Evolutionary conservation across 208 protist genomes (phyloP).

Genomic region (Tritrichomonas foetus): DNA sequence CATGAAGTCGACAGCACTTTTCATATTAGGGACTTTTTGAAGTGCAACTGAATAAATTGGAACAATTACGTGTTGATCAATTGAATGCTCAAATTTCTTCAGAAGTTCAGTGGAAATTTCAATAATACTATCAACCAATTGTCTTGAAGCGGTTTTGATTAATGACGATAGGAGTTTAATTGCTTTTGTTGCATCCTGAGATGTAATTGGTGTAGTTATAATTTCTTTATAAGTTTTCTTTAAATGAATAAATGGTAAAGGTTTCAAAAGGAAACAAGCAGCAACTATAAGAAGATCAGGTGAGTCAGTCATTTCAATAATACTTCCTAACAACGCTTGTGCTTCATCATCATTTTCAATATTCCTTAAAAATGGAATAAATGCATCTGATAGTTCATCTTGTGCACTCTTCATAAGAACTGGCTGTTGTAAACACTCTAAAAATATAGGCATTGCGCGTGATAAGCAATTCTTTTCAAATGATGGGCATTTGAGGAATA

Average conservation of each 20-base stretch:
- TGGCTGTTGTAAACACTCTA: no score
- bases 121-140: neutral
- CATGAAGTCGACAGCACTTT: neutral
- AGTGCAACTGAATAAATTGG: neutral
- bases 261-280: neutral
- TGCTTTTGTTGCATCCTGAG: neutral
- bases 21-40: neutral
- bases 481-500: neutral
- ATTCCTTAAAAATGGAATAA: neutral
- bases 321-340: neutral
- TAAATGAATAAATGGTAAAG: neutral
- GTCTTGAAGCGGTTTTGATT: neutral
- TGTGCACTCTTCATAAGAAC: neutral
- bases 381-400: neutral
- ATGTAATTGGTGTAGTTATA: neutral
- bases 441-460: slow-evolving; percentile 9
- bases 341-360: slow-evolving; percentile 11
- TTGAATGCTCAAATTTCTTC: neutral
- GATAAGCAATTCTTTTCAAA: neutral
- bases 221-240: neutral
- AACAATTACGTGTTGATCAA: neutral
- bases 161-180: neutral
- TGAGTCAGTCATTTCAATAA: neutral
- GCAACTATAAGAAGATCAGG: neutral
- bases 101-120: neutral